Conservation (phyloP, 495 filamentous ascomycete genomes). For the Penicillium ucsense region DNA sequence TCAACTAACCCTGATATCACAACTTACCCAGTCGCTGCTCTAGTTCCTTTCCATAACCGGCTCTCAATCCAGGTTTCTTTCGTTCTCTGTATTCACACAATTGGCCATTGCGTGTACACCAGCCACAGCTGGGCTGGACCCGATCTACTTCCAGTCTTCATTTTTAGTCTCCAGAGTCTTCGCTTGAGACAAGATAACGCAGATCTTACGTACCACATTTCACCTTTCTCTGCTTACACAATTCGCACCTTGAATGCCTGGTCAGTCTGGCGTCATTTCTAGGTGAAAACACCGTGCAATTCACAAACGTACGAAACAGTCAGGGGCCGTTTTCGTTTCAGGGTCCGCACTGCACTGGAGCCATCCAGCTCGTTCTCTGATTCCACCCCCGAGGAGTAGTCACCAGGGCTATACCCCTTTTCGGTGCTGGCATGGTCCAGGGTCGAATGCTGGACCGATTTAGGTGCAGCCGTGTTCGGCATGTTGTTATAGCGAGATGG, state of each 20-base stretch:
- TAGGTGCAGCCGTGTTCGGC: constrained; percentile 26
- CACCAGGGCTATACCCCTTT: constrained; percentile 28
- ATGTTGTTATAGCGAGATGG: constrained; percentile 32
- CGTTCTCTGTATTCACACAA: constrained; percentile 75
- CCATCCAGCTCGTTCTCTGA: constrained; percentile 25
- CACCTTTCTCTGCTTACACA: constrained; percentile 78
- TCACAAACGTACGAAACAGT: constrained; percentile 33
- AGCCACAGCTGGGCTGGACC: constrained; percentile 75
- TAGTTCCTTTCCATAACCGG: constrained; percentile 80
- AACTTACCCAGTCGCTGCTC: constrained; percentile 59
- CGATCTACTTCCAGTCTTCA: constrained; percentile 37
- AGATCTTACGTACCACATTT: constrained; percentile 50
- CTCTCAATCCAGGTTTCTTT: constrained; percentile 75
- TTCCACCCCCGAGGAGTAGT: constrained; percentile 29
- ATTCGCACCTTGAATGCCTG: constrained; percentile 43
- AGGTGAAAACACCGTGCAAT: background rate
- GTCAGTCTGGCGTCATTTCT: background rate
- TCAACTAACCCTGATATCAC: background rate
- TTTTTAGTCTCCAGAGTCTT: constrained; percentile 5
- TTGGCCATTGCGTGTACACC: constrained; percentile 73
- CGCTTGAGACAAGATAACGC: background rate
- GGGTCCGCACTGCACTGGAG: constrained; percentile 23
- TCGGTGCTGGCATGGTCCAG: constrained; percentile 14
- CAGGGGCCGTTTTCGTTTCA: constrained; percentile 38
- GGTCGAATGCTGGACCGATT: constrained; percentile 16